Evolutionary conservation across 768 basidiomycete genomes (phyloP).

Genomic region (Agrocybe pediades): DNA sequence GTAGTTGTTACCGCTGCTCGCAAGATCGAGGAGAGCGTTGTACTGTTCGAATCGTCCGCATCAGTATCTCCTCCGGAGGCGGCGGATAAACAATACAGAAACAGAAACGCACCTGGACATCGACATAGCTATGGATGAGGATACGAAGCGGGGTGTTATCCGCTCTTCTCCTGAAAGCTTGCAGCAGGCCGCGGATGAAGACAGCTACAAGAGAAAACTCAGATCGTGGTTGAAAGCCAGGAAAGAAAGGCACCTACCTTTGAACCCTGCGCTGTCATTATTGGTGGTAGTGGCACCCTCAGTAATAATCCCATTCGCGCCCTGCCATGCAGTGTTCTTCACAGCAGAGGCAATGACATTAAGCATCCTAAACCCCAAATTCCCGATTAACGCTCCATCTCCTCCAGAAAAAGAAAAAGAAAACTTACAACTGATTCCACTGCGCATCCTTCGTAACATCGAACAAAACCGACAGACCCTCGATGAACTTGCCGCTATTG

Average conservation of each 20-base stretch:
- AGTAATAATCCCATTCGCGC: slow-evolving; percentile 50
- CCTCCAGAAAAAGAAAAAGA: slow-evolving; percentile 2
- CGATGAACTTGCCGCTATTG: slow-evolving; percentile 55
- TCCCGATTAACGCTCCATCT: background rate
- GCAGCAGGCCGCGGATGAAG: slow-evolving; percentile 48
- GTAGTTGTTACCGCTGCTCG: slow-evolving; percentile 43
- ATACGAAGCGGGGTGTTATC: slow-evolving; percentile 37
- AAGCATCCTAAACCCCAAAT: slow-evolving; percentile 9
- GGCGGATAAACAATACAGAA: no score
- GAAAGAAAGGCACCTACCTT: slow-evolving; percentile 32
- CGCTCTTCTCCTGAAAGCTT: slow-evolving; percentile 42
- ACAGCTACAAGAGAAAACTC: slow-evolving; percentile 23
- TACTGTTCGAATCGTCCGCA: slow-evolving; percentile 30
- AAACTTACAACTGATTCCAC: slow-evolving; percentile 45
- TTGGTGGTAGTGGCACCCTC: slow-evolving; percentile 44
- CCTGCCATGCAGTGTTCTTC: slow-evolving; percentile 48
- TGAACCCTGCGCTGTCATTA: slow-evolving; percentile 54
- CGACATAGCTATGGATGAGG: slow-evolving; percentile 49
- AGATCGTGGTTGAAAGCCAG: background rate
- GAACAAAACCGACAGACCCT: slow-evolving; percentile 48
- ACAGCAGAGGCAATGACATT: slow-evolving; percentile 39
- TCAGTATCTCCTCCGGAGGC: background rate
- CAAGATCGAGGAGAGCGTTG: slow-evolving; percentile 51
- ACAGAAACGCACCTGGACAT: slow-evolving; percentile 44
- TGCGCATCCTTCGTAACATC: slow-evolving; percentile 41